Percentiles rank a stretch among this genome's conserved stretches.
Evolutionary conservation across 192 early-diverging fungal genomes (phyloP).

Genomic region (Coemansia interrupta): DNA sequence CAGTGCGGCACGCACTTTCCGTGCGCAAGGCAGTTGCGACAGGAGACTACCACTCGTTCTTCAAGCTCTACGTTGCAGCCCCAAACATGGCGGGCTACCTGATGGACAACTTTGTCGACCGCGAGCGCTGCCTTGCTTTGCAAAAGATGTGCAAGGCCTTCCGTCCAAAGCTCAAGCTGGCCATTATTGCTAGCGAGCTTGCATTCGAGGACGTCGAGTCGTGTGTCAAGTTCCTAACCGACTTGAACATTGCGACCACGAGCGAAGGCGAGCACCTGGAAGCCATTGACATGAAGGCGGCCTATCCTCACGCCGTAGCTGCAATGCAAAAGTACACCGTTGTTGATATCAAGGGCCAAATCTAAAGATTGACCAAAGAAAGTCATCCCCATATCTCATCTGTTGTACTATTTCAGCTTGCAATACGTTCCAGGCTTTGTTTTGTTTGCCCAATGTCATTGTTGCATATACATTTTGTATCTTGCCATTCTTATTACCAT

Average conservation of each 20-base stretch:
- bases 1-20: constrained; percentile 76
- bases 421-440: no score
- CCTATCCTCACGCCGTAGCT: constrained; percentile 50
- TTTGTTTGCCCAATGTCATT: no score
- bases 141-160: constrained; percentile 75
- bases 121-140: constrained; percentile 79
- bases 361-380: constrained; percentile 36
- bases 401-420: no score
- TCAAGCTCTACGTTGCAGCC: constrained; percentile 68
- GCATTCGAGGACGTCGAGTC: constrained; percentile 58
- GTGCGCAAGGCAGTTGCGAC: constrained; percentile 77
- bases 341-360: constrained; percentile 79
- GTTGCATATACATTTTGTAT: neutral
- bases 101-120: constrained; percentile 88
- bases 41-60: constrained; percentile 84
- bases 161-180: constrained; percentile 24
- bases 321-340: constrained; percentile 61
- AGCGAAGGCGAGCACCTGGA: constrained; percentile 21
- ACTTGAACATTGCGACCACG: constrained; percentile 34
- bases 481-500: neutral
- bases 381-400: neutral
- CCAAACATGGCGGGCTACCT: constrained; percentile 88
- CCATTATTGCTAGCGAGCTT: constrained; percentile 62
- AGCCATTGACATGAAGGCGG: constrained; percentile 60
- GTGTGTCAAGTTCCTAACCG: constrained; percentile 55